Evolutionary conservation across 768 basidiomycete species (phyloP).

Genomic region (Polyporus arcularius): DNA sequence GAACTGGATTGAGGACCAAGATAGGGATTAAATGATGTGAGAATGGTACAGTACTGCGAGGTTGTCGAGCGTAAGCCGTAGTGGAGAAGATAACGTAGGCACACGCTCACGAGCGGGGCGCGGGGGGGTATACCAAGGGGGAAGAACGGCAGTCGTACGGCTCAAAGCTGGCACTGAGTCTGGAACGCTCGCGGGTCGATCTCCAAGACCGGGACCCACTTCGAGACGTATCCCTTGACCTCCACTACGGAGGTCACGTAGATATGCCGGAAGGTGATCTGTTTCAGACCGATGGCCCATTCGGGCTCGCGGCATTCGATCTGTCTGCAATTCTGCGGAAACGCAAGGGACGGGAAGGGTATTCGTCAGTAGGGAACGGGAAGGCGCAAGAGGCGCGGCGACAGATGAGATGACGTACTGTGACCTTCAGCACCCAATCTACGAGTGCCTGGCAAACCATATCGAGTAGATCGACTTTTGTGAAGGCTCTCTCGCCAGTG

Average conservation of each 20-base stretch:
- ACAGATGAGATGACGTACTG: background rate
- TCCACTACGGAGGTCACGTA: conserved; percentile 11
- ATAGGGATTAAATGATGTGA: no score
- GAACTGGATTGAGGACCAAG: no score
- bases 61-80: no score
- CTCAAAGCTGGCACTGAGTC: background rate
- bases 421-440: conserved; percentile 7
- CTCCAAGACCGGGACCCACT: conserved; percentile 17
- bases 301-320: conserved; percentile 6
- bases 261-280: conserved; percentile 16
- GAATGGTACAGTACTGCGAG: no score
- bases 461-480: conserved; percentile 12
- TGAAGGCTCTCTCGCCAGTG: background rate
- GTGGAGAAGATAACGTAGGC: no score
- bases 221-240: conserved; percentile 10
- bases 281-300: conserved; percentile 12
- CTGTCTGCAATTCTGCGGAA: conserved; percentile 3
- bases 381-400: background rate
- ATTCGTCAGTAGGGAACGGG: background rate
- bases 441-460: conserved; percentile 10
- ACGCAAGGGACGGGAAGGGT: background rate
- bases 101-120: no score
- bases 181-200: background rate
- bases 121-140: no score
- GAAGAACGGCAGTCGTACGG: no score